Evolutionary conservation across 768 basidiomycete species (phyloP).

Genomic region (Suillus luteus): DNA sequence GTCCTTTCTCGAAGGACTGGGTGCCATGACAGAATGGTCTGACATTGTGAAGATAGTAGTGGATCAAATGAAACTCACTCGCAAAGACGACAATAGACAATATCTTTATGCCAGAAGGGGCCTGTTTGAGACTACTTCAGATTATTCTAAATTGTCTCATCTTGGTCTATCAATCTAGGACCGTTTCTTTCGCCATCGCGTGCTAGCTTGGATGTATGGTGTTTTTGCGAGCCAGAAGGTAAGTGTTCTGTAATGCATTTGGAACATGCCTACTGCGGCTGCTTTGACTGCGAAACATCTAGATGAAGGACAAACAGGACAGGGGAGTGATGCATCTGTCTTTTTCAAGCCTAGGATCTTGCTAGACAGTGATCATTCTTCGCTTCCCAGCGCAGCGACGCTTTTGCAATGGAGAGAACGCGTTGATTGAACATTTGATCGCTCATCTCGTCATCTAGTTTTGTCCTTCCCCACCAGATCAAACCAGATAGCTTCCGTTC

Average conservation of each 20-base stretch:
- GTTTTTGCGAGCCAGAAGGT: not conserved
- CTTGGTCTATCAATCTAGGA: not conserved
- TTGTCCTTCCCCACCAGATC: not conserved
- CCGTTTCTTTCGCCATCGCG: not conserved
- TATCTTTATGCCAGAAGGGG: not conserved
- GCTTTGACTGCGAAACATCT: too few species aligned
- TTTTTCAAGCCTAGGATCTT: not conserved
- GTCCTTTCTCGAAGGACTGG: not conserved
- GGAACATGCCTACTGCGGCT: not conserved
- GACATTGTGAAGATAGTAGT: slow-evolving; percentile 82
- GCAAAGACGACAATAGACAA: not conserved
- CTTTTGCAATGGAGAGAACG: too few species aligned
- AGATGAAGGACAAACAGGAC: too few species aligned
- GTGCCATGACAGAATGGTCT: slow-evolving; percentile 93
- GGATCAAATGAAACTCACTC: slow-evolving; percentile 43
- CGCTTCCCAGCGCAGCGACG: not conserved
- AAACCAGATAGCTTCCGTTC: not conserved
- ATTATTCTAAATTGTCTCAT: not conserved
- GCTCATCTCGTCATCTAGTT: not conserved
- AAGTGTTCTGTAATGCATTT: not conserved
- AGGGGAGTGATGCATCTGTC: not conserved
- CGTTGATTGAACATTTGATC: not conserved
- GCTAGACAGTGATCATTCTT: not conserved
- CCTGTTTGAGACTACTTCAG: not conserved
- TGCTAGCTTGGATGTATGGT: not conserved